Evolutionary conservation across 345 rosid species (phyloP), one percentile per base, ranked within the genome.

Genomic region (Orychophragmus violaceus): DNA sequence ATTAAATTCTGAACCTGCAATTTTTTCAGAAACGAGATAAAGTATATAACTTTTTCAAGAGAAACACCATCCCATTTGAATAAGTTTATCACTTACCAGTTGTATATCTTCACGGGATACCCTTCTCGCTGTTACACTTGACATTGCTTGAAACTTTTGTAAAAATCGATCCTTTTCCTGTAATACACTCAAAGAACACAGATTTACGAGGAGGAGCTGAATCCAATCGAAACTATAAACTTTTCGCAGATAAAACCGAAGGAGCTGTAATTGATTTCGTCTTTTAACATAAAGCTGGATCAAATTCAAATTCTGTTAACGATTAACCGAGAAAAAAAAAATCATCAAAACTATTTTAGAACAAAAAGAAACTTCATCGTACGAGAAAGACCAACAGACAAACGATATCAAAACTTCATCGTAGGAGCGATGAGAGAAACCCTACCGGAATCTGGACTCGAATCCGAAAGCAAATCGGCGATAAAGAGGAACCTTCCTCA

Each of bases 61-160:
- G 4, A 59, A 44, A 33, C 2, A 4, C 42, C n/a, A n/a, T n/a
- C 6, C 21, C 2, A 57, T 39, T 36, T 16, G 5, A n/a, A n/a
- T 22, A 62, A 41, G 82, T 78, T 3, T 25, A 25, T 1, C 29
- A 27, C 29, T 27, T 75, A 90, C 97, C 82, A 80, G 74, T 71
- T 90, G 95, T 30, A 68, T 68, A 45, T 68, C 72, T 68, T 57
- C 64, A 57, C 27, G 48, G 0, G 72, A 45, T 16, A 67, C 56
- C 4, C 63, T 67, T 67, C 56, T 56, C 55, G 44, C 64, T 5
- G 62, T 9, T 29, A 66, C 11, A 44, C 46, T 56, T 16, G 72
- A 56, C 64, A 68, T 68, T 1, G 19, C 35, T n/a, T 57, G n/a
- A 23, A 5, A 6, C 13, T 3, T 18, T 12, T 7, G 36, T 35